Conservation (phyloP, 2,329 filamentous ascomycete genomes). For the Fusarium pseudonygamai region DNA sequence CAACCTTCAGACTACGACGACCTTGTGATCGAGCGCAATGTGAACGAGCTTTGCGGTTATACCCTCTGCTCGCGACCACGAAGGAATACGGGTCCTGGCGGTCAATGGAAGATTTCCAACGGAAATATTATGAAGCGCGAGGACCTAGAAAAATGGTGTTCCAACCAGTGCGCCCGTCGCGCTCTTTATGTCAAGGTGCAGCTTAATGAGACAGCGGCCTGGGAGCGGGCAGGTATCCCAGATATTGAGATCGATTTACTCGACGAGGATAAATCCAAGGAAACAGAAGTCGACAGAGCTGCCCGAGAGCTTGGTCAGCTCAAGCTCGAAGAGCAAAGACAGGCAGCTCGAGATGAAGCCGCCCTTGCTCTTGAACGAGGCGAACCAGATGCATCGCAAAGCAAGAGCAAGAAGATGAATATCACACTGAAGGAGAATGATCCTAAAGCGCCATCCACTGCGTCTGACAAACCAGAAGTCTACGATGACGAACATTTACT, state of each 20-base stretch:
- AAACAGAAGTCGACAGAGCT: slow-evolving; percentile 54
- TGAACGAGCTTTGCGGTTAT: slow-evolving; percentile 85
- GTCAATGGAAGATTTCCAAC: slow-evolving; percentile 72
- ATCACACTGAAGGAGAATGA: slow-evolving; percentile 64
- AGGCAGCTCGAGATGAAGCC: slow-evolving; percentile 51
- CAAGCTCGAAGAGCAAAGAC: slow-evolving; percentile 56
- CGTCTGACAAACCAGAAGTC: slow-evolving; percentile 36
- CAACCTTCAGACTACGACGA: slow-evolving; percentile 91
- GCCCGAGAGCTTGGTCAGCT: slow-evolving; percentile 53
- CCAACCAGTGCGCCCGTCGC: slow-evolving; percentile 77
- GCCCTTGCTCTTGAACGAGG: slow-evolving; percentile 63
- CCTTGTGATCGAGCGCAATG: slow-evolving; percentile 88
- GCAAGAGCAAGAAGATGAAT: slow-evolving; percentile 54
- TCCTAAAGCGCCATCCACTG: slow-evolving; percentile 33
- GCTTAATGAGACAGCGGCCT: slow-evolving; percentile 83
- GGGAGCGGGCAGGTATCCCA: slow-evolving; percentile 74
- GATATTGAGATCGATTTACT: slow-evolving; percentile 69
- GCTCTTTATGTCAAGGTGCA: slow-evolving; percentile 91
- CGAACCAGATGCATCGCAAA: slow-evolving; percentile 23
- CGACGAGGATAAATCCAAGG: slow-evolving; percentile 68
- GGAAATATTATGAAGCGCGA: slow-evolving; percentile 74
- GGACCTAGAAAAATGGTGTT: slow-evolving; percentile 89
- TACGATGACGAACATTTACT: slow-evolving; percentile 55
- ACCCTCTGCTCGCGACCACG: slow-evolving; percentile 77
- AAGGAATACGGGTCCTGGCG: slow-evolving; percentile 62